These are phyloP conservation scores for Thalassia testudinum DNA, from an alignment of 116 monocot genomes.

Conservation along the genomic window DNA sequence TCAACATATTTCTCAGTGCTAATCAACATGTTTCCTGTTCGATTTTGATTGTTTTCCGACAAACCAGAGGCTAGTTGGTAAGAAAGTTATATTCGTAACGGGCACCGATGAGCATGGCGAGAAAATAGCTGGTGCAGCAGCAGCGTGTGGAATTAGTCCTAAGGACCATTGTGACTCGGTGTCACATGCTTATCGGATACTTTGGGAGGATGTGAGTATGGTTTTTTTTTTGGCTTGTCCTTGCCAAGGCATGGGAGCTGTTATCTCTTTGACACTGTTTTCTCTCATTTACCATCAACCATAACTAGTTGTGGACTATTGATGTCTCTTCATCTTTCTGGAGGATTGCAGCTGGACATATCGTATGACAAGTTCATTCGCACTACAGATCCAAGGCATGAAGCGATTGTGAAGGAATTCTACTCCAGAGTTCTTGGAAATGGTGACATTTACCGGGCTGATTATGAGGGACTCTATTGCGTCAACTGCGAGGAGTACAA, in stretches of 20 bases:
- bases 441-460: slow-evolving; percentile 82
- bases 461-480: slow-evolving; percentile 95
- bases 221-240: background rate
- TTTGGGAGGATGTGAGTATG: slow-evolving; percentile 76
- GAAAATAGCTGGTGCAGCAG: slow-evolving; percentile 92
- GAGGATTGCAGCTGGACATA: slow-evolving; percentile 66
- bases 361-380: slow-evolving; percentile 89
- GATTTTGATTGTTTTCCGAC: too few relatives aligned
- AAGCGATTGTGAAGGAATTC: slow-evolving; percentile 82
- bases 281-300: too few relatives aligned
- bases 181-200: slow-evolving; percentile 49
- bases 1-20: too few relatives aligned
- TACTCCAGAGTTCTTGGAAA: slow-evolving; percentile 73
- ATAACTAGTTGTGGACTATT: background rate
- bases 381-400: slow-evolving; percentile 70
- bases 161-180: slow-evolving; percentile 61
- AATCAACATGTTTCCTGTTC: too few relatives aligned
- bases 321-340: background rate
- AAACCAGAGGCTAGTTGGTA: slow-evolving; percentile 77
- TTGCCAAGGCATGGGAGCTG: background rate
- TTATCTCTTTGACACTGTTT: too few relatives aligned
- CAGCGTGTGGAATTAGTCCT: slow-evolving; percentile 44
- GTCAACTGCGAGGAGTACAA: slow-evolving; percentile 97
- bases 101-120: slow-evolving; percentile 99
- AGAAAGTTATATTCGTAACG: slow-evolving; percentile 77